Evolutionary conservation across 768 basidiomycete species (phyloP).

Genomic region (Termitomyces titanicus): DNA sequence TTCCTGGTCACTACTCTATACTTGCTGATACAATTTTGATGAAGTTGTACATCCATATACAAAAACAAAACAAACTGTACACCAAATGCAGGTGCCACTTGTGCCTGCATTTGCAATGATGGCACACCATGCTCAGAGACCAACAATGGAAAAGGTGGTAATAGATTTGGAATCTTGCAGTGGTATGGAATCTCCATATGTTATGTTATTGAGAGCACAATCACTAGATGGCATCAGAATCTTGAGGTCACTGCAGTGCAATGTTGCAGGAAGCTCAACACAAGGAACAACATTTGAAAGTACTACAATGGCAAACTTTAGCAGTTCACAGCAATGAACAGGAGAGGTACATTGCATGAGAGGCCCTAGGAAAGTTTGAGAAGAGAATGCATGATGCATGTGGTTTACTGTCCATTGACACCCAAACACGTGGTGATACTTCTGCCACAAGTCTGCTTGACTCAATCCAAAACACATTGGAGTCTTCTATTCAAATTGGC

Average conservation of each 20-base stretch:
- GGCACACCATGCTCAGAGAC: conserved; percentile 27
- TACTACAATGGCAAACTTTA: too few species aligned
- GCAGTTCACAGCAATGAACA: too few species aligned
- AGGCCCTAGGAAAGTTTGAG: too few species aligned
- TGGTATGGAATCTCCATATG: conserved; percentile 23
- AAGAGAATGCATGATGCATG: too few species aligned
- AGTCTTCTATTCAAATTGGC: too few species aligned
- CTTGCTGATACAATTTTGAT: conserved; percentile 20
- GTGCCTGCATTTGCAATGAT: conserved; percentile 28
- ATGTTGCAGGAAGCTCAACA: not conserved
- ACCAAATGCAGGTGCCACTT: conserved; percentile 22
- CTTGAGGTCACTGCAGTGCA: too few species aligned
- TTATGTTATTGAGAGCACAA: conserved; percentile 26
- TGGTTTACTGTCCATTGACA: too few species aligned
- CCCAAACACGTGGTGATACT: too few species aligned
- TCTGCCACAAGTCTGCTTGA: too few species aligned
- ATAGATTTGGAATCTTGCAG: conserved; percentile 21
- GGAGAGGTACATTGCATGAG: too few species aligned
- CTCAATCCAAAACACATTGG: too few species aligned
- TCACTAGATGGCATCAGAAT: conserved; percentile 16
- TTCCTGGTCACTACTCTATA: conserved; percentile 14
- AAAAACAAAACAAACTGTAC: not conserved
- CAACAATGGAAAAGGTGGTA: conserved; percentile 20
- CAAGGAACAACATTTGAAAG: too few species aligned
- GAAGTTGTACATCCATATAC: conserved; percentile 12